These are phyloP conservation scores for Phellopilus nigrolimitatus DNA, from an alignment of 1,284 basidiomycete genomes.

Conservation along the genomic window DNA sequence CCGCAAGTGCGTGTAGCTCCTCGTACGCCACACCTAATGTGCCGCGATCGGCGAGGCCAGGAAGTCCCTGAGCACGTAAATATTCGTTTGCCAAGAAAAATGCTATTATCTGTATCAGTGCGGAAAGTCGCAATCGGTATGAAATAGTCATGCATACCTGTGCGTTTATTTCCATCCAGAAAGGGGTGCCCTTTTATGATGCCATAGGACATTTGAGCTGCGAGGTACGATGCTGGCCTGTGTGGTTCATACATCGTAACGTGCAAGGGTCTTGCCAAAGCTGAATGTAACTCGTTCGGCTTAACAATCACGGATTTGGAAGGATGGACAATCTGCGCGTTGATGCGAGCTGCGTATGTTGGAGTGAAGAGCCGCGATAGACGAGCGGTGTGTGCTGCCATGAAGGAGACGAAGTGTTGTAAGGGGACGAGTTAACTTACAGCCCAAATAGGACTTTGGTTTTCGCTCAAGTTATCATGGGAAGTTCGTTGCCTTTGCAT, in stretches of 20 bases:
- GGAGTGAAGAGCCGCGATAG: slow-evolving; percentile 33
- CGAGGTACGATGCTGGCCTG: slow-evolving; percentile 24
- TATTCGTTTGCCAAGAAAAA: slow-evolving; percentile 28
- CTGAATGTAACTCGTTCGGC: slow-evolving; percentile 33
- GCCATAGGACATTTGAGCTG: slow-evolving; percentile 27
- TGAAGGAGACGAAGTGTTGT: too few species aligned
- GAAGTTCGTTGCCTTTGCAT: too few species aligned
- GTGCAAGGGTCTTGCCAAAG: slow-evolving; percentile 31
- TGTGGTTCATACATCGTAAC: slow-evolving; percentile 31
- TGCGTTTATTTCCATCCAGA: slow-evolving; percentile 29
- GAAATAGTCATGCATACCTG: slow-evolving; percentile 18
- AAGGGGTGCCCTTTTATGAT: slow-evolving; percentile 30
- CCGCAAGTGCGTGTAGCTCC: background rate
- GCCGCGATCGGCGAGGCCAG: slow-evolving; percentile 19
- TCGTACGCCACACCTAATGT: slow-evolving; percentile 13
- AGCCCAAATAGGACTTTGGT: too few species aligned
- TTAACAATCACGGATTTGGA: slow-evolving; percentile 30
- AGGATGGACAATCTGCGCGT: slow-evolving; percentile 34
- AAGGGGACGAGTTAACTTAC: too few species aligned
- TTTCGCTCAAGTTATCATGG: too few species aligned
- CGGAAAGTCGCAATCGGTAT: background rate
- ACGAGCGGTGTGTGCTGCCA: slow-evolving; percentile 16
- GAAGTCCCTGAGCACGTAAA: slow-evolving; percentile 22
- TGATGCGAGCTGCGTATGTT: slow-evolving; percentile 30
- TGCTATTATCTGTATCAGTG: slow-evolving; percentile 15